Evolutionary conservation across 108 stramenopile genomes (phyloP), one percentile per base, ranked within the genome.

Genomic region (Cyclotella atomus): DNA sequence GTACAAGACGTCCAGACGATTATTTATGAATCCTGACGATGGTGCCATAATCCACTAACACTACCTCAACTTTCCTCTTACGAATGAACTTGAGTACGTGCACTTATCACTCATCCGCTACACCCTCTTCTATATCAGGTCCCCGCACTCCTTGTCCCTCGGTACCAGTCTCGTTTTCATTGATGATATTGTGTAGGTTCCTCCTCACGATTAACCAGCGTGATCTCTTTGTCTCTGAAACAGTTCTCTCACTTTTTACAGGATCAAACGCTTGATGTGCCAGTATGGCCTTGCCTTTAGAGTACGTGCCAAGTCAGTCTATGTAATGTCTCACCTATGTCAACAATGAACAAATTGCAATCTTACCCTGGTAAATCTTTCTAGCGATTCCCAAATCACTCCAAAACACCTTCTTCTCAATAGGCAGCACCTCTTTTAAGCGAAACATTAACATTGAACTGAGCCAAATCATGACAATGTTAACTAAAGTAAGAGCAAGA

Each of bases 391-490:
- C 71, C 36, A 77, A 65, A 46, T 77, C 77, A 19, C 30, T 25
- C 77, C 77, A 77, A 25, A 77, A 77, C 27, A 72, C 34, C 25
- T 77, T 73, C 71, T 77, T 77, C 32, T 65, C 46, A 32, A 77
- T 64, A 0, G 77, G 77, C 33, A 77, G 23, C 0, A 77, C 71
- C 20, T 77, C 77, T 32, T 77, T 77, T 19, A 77, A 23, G 0
- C 77, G 19, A 29, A 77, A 72, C 77, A 77, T 77, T 5, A 77
- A 3, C n/a, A 57, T 52, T 0, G 63, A 64, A 41, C 71, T 62
- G 12, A 71, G 29, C 33, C 34, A 47, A 23, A 77, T 62, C 27
- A 72, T 49, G 24, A 66, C n/a, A 28, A 77, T 46, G 32, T 77
- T 77, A 1, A 56, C 54, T 3, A 69, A 8, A 1, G 77, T 77